Percentiles rank a stretch among this genome's conserved stretches.
Evolutionary conservation across 2,329 filamentous ascomycete species (phyloP).

Genomic region (Talaromyces sp.): DNA sequence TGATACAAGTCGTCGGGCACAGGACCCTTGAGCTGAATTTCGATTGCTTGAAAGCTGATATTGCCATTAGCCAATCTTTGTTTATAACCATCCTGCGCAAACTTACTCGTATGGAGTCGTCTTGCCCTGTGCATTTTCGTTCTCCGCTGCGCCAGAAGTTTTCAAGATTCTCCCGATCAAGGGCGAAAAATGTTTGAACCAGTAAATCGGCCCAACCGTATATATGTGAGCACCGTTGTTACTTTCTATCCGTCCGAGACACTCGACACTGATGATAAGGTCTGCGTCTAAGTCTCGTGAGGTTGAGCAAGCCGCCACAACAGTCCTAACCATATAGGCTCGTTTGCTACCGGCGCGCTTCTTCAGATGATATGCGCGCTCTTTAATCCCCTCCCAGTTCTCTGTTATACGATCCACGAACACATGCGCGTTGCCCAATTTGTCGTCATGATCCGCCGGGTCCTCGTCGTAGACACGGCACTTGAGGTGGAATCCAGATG

Average conservation of each 20-base stretch:
- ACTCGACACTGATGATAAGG: constrained; percentile 69
- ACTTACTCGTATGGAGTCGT: constrained; percentile 73
- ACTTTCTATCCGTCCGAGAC: constrained; percentile 70
- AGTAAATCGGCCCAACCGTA: constrained; percentile 72
- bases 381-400: constrained; percentile 65
- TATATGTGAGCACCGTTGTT: constrained; percentile 67
- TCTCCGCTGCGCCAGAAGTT: constrained; percentile 63
- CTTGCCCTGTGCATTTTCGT: constrained; percentile 51
- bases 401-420: constrained; percentile 59
- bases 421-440: constrained; percentile 80
- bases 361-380: constrained; percentile 67
- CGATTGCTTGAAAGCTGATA: constrained; percentile 81
- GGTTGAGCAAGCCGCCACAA: constrained; percentile 63
- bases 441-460: constrained; percentile 77
- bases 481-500: constrained; percentile 77
- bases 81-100: background rate
- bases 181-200: constrained; percentile 82
- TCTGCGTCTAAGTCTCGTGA: constrained; percentile 64
- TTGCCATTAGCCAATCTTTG: background rate
- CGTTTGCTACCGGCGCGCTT: constrained; percentile 80
- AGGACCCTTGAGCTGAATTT: constrained; percentile 82
- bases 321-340: constrained; percentile 71
- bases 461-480: constrained; percentile 89
- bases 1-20: constrained; percentile 80
- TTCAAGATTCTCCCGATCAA: constrained; percentile 80